Evolutionary conservation across 176 grass and related monocot species (phyloP), one percentile per base, ranked within the genome.

Genomic region (Ensete glaucum): DNA sequence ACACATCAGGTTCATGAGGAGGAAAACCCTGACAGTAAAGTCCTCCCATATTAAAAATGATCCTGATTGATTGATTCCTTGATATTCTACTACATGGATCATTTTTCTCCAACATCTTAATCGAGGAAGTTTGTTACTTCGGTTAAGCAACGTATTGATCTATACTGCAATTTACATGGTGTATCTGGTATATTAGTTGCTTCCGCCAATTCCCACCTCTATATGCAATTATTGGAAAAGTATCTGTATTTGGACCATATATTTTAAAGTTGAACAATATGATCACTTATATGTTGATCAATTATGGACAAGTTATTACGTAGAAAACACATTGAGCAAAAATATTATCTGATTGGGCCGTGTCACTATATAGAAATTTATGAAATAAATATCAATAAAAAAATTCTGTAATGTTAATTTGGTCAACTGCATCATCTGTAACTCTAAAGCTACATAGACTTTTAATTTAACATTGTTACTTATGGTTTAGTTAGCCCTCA

Each of bases 1-100:
- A 99, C 60, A 99, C 90, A 71, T 90, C 95, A 71, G 90, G 86
- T 67, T 99, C 95, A 78, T 99, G 85, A 84, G 71, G 60, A 52
- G 34, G 60, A 63, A 77, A 65, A 52, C 26, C 12, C 8, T 50
- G 17, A 11, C 16, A 70, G 20, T 50, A 19, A 65, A 12, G 48
- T 20, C 48, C n/a, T 65, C 51, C 8, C 22, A 8, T 65, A 23
- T 8, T 65, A n/a, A 77, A 43, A 65, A 17, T 2, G 5, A 43
- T 43, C 60, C 13, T 64, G 6, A 66, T 53, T 14, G 71, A n/a
- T 73, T 15, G 71, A 25, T 64, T 76, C 24, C 43, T 19, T 62
- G 26, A 50, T 21, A 62, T 75, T 4, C 29, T 75, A 2, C 11
- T 49, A 50, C 6, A 60, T 22, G 9, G 19, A 23, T 11, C 48